Base-by-base conservation (phyloP, 2,329 filamentous ascomycete genomes). In the Magnaporthiopsis incrustans region DNA sequence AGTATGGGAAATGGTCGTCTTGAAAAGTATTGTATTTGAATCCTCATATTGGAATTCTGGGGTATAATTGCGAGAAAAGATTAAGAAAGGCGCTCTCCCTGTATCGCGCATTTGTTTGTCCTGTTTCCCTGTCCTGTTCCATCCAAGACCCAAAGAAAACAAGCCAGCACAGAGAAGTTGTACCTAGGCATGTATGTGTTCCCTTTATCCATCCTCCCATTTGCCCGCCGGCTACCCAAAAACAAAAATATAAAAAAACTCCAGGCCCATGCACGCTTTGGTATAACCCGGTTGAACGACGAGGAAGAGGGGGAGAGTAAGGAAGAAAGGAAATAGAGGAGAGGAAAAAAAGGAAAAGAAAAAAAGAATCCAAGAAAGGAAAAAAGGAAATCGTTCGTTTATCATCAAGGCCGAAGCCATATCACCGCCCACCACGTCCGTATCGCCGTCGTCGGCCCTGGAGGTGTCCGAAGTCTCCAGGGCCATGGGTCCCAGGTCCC, bases 241-340 rank as follows among this genome's bases (percentile, higher is more conserved):
- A 30, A 30, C 4, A 30, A 30, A 30, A 30, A 30, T 1, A 57
- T 59, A 44, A 56, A 60, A 60, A 30, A 30, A 64, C 63, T 64
- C 63, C 63, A 53, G 25, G 26, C 63, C 63, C 57, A 64, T 64
- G 65, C 64, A 67, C 64, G 65, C 63, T 67, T 62, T 65, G 63
- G 61, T 66, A 66, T 67, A 64, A 59, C 33, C 35, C 64, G 59
- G 61, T 32, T 59, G 59, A 64, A 53, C 35, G 6, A 59, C 33
- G 25, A 62, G 30, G n/a, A 30, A 60, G 33, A 61, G 27, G n/a
- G n/a, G n/a, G n/a, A n/a, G n/a, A n/a, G n/a, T n/a, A n/a, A n/a
- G n/a, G 62, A 66, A 25, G 27, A 38, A 60, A 65, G 38, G 44
- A 57, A 63, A 58, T 6, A 57, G 26, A 27, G 60, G 30, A 56